Evolutionary conservation across 495 filamentous ascomycete genomes (phyloP).

Genomic region (Glutinoglossum americanum): DNA sequence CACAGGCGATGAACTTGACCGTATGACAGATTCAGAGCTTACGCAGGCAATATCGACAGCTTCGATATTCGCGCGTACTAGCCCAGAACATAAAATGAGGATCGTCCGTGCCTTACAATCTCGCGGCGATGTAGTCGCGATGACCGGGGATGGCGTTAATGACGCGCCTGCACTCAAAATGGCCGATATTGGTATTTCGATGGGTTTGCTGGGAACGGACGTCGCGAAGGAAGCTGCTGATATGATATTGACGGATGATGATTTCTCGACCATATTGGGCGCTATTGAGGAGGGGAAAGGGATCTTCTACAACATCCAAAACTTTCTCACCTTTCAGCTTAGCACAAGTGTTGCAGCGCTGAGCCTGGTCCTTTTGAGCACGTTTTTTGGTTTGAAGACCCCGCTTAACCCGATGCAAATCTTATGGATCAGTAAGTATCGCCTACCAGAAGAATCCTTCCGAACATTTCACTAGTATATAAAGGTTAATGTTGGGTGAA

Average conservation of each 20-base stretch:
- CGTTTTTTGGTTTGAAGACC: conserved; percentile 76
- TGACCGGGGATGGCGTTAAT: conserved; percentile 97
- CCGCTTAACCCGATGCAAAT: conserved; percentile 98
- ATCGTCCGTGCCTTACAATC: conserved; percentile 81
- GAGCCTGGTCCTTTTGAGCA: conserved; percentile 76
- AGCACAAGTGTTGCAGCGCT: conserved; percentile 91
- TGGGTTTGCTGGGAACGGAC: conserved; percentile 88
- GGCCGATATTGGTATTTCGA: conserved; percentile 93
- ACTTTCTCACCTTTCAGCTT: conserved; percentile 96
- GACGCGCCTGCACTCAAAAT: conserved; percentile 94
- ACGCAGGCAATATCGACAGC: conserved; percentile 64
- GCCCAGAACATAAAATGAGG: conserved; percentile 93
- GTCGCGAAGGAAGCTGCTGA: conserved; percentile 98
- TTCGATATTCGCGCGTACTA: conserved; percentile 87
- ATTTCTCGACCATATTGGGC: conserved; percentile 89
- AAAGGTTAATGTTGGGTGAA: background rate
- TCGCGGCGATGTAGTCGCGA: conserved; percentile 90
- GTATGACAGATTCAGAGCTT: conserved; percentile 68
- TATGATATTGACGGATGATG: conserved; percentile 96
- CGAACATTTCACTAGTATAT: background rate
- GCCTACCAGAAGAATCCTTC: background rate
- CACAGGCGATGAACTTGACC: conserved; percentile 73
- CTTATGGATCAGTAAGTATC: conserved; percentile 83
- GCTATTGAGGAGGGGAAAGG: conserved; percentile 98
- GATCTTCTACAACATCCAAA: conserved; percentile 99